Base-by-base conservation (phyloP, 345 rosid genomes). In the Arabidopsis thaliana region DNA sequence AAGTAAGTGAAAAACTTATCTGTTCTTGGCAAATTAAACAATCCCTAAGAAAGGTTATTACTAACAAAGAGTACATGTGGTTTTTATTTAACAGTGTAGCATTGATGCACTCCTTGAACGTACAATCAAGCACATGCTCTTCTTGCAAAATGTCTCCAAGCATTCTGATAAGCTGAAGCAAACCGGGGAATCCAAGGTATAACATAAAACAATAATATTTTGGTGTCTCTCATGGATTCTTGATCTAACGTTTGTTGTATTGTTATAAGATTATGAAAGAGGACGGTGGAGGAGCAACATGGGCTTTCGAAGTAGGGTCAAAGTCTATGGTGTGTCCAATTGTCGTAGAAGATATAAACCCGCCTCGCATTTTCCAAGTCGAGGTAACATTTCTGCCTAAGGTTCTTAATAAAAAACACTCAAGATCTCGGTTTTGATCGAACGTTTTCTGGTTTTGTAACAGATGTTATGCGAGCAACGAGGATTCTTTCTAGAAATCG, bases 241-340 rank as follows among this genome's bases (percentile, higher is more conserved):
- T 64, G 42, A 16, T 58, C 57, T 67, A 12, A 67, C 51, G 25
- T 40, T 33, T 32, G 10, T 20, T 48, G 22, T 71, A 49, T 32
- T 50, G 5, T 52, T 32, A 23, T 73, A 87, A 95, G 99, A 79
- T 89, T 42, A 67, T 81, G 59, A 79, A 78, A 71, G 86, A 88
- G 65, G 91, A 87, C 70, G 89, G 84, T 66, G 96, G 98, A 67
- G 99, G 99, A 60, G 97, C 97, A 25, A 96, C 97, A 34, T 91
- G 97, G 98, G 99, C 98, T 52, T 96, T 84, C 67, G 97, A 96
- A 86, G 98, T 96, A 50, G 97, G 96, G 3, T 89, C 98, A 68
- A 89, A 83, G 79, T 86, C 98, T 59, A 78, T 87, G 89, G 81
- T 88, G 49, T 93, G 98, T 66, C 99, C 99, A 57, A 93, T 96